These are phyloP conservation scores for Mycosphaerella arachidis DNA, from an alignment of 2,329 filamentous ascomycete genomes.

Conservation along the genomic window DNA sequence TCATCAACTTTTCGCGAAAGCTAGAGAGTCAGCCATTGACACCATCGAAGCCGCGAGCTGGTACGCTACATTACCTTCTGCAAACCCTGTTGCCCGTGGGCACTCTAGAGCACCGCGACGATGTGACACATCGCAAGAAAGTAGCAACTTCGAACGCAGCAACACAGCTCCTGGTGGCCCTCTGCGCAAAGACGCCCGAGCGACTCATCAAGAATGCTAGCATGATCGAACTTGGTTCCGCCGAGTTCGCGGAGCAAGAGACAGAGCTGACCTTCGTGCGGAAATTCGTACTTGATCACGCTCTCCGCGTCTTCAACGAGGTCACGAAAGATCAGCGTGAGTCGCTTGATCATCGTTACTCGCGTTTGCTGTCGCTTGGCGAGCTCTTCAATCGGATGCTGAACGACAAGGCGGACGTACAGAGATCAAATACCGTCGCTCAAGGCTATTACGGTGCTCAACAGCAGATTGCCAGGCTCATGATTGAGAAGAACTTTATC, in stretches of 20 bases:
- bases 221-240: slow-evolving; percentile 8
- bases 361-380: slow-evolving; percentile 77
- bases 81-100: slow-evolving; percentile 68
- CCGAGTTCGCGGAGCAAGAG: slow-evolving; percentile 63
- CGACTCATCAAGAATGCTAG: slow-evolving; percentile 44
- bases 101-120: slow-evolving; percentile 67
- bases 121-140: slow-evolving; percentile 76
- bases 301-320: slow-evolving; percentile 86
- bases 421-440: slow-evolving; percentile 33
- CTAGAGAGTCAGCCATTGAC: slow-evolving; percentile 77
- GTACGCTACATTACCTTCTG: slow-evolving; percentile 88
- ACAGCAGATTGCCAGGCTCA: slow-evolving; percentile 81
- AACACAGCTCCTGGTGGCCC: slow-evolving; percentile 76
- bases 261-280: slow-evolving; percentile 85
- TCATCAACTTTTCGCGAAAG: slow-evolving; percentile 97
- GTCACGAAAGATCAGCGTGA: slow-evolving; percentile 90
- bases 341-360: slow-evolving; percentile 77
- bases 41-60: slow-evolving; percentile 88
- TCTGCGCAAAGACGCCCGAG: slow-evolving; percentile 85
- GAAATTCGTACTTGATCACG: slow-evolving; percentile 89
- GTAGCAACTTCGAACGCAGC: slow-evolving; percentile 79
- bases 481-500: slow-evolving; percentile 98
- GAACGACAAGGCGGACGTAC: slow-evolving; percentile 64
- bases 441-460: slow-evolving; percentile 51
- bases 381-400: slow-evolving; percentile 93